Base-by-base conservation (phyloP, 2,329 filamentous ascomycete species). In the Fusarium chuoi region DNA sequence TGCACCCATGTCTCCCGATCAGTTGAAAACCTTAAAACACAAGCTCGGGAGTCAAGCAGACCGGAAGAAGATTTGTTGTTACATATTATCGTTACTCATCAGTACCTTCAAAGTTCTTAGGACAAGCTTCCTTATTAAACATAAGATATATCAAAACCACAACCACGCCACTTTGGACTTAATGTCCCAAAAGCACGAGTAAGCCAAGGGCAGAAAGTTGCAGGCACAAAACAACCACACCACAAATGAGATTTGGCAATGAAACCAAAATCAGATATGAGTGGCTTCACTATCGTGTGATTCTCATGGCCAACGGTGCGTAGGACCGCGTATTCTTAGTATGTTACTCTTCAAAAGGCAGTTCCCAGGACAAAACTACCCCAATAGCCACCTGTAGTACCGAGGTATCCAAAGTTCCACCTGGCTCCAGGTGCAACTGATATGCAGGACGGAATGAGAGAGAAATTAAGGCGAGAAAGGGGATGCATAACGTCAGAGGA, bases 401-500 rank as follows among this genome's bases (percentile, higher is more conserved):
- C 28, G 14, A 24, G 20, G 38, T n/a, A 42, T 22, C 14, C 10
- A 33, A 56, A 42, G 41, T 44, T 30, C 54, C 39, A 24, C 54
- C 15, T 24, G 22, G 51, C 42, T 65, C 45, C 54, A 48, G 44
- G 39, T 68, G 38, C 46, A 60, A 74, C 57, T 46, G 60, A 74
- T 38, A 73, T 65, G 58, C 62, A 57, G 41, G 60, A 55, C 38
- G 38, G 57, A 59, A 59, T 46, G 55, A 62, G 56, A 33, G 30
- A 49, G 26, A 54, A 36, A 46, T 52, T 58, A 60, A 74, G 49
- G 65, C 69, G 68, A 73, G 64, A 70, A 63, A 59, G 56, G 51
- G 30, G 63, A 73, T 64, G 62, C 73, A 77, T 71, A 60, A 28
- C 65, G 63, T 61, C 65, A 73, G 48, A 57, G 62, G 58, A 64